Evolutionary conservation across 2,329 filamentous ascomycete species (phyloP), one percentile per base, ranked within the genome.

Genomic region (Sordariomycetes sp.): DNA sequence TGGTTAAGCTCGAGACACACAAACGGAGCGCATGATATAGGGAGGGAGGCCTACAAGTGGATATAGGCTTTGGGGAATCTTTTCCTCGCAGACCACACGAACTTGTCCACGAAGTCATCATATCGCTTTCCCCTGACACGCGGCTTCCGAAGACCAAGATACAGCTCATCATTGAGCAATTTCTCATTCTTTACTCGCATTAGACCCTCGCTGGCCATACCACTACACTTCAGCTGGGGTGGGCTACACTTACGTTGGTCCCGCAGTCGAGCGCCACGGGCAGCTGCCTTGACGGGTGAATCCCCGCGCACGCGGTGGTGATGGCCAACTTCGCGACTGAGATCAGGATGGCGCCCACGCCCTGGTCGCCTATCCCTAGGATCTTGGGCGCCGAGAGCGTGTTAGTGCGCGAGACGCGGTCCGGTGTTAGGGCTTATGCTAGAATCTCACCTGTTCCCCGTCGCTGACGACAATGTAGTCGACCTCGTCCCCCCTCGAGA

Each of bases 321-420:
- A 95, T 76, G 10, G 86, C 85, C 32, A 95, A 74, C 66, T 96
- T 95, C 7, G 90, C 90, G 1, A 89, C 78, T 2, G 86, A 90
- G 59, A 95, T 95, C 45, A 95, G 75, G 55, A 95, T 86, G 2
- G 86, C 89, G 5, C 90, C 90, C 1, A 89, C 86, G 1, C 90
- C 90, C 70, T 95, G 90, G 65, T 95, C 90, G 1, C 90, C 90
- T 59, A 95, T 95, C 1, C 90, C 90, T 0, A 95, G 76, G 53
- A 95, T 95, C 71, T 90, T 13, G 4, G 34, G 7, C 76, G 61
- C 84, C 80, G 17, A 34, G 25, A n/a, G 52, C 13, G 35, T 28
- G 25, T 55, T 45, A 55, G 36, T 28, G 2, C n/a, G 24, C 35
- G 13, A n/a, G 20, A 45, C 17, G 15, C 13, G 2, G 12, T 25